A percentile compares a stretch with the other conserved stretches of the same genome.
These are phyloP conservation scores for Scleromitrula shiraiana DNA, from an alignment of 2,329 filamentous ascomycete genomes.

Conservation along the genomic window DNA sequence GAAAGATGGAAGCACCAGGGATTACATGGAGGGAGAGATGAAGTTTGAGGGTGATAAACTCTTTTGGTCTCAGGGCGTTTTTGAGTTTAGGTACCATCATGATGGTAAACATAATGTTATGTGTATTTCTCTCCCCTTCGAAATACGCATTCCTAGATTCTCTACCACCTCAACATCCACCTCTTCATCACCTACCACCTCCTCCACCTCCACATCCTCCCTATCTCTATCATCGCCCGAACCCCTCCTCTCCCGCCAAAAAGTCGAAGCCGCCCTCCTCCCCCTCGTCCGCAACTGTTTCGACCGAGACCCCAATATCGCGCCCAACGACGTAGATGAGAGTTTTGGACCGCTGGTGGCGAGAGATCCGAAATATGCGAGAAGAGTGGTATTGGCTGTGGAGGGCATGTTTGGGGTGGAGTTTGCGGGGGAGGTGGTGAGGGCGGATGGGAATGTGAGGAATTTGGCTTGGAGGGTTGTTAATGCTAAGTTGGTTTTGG, in stretches of 20 bases:
- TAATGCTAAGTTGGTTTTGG: slow-evolving; percentile 90
- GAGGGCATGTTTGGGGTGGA: slow-evolving; percentile 97
- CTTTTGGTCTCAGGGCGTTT: slow-evolving; percentile 95
- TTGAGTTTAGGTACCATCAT: slow-evolving; percentile 96
- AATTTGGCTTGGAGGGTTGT: slow-evolving; percentile 92
- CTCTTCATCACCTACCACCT: too few species aligned
- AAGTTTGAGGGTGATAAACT: slow-evolving; percentile 86
- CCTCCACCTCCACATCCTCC: background rate
- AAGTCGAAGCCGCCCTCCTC: slow-evolving; percentile 70
- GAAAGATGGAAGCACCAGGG: slow-evolving; percentile 41
- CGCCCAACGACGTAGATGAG: slow-evolving; percentile 71
- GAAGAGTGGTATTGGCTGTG: slow-evolving; percentile 86
- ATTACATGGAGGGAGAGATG: slow-evolving; percentile 71
- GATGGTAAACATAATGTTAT: slow-evolving; percentile 88
- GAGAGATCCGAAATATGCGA: slow-evolving; percentile 80
- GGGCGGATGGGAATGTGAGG: slow-evolving; percentile 80
- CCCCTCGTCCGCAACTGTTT: slow-evolving; percentile 87
- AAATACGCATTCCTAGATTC: slow-evolving; percentile 76
- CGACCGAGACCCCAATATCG: slow-evolving; percentile 84
- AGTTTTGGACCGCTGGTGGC: slow-evolving; percentile 80
- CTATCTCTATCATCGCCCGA: slow-evolving; percentile 42
- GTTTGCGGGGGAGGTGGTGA: slow-evolving; percentile 85
- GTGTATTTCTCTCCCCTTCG: slow-evolving; percentile 88
- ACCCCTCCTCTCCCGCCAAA: slow-evolving; percentile 53
- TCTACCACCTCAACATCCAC: background rate